These are phyloP conservation scores for Agrocybe pediades DNA, from an alignment of 768 basidiomycete genomes.

Conservation along the genomic window DNA sequence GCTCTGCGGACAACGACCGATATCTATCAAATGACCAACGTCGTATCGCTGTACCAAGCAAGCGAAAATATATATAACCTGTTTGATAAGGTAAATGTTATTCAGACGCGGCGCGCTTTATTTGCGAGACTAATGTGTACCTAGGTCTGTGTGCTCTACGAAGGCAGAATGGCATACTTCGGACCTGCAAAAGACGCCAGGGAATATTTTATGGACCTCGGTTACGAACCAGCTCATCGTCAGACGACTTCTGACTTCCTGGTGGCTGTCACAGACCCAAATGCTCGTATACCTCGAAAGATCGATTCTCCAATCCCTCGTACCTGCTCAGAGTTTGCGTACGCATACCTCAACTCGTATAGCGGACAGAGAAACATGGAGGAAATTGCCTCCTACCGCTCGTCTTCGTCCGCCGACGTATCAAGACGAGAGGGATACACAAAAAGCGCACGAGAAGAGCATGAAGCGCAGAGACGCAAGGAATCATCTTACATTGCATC, in stretches of 20 bases:
- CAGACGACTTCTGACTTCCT: conserved; percentile 72
- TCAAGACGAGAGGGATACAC: conserved; percentile 45
- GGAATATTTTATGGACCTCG: conserved; percentile 72
- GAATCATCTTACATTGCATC: conserved; percentile 2
- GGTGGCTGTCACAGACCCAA: conserved; percentile 62
- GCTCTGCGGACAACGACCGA: conserved; percentile 68
- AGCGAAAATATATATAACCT: conserved; percentile 63
- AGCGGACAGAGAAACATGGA: conserved; percentile 41
- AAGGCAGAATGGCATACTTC: conserved; percentile 74
- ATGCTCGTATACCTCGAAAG: conserved; percentile 54
- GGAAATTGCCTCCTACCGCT: conserved; percentile 48
- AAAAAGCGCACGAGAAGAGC: conserved; percentile 35
- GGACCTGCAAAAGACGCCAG: conserved; percentile 66
- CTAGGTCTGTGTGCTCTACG: conserved; percentile 70
- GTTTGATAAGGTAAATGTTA: conserved; percentile 61
- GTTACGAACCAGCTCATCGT: conserved; percentile 56
- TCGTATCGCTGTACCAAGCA: conserved; percentile 85
- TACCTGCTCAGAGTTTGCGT: conserved; percentile 59
- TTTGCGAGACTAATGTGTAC: not conserved
- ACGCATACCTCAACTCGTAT: conserved; percentile 42
- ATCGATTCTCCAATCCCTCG: conserved; percentile 41
- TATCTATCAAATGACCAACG: conserved; percentile 51
- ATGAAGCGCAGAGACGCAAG: not conserved
- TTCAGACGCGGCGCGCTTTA: not conserved
- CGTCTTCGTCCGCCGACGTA: conserved; percentile 45